Conservation (phyloP, 1,284 basidiomycete species). For the Mycena sp. region DNA sequence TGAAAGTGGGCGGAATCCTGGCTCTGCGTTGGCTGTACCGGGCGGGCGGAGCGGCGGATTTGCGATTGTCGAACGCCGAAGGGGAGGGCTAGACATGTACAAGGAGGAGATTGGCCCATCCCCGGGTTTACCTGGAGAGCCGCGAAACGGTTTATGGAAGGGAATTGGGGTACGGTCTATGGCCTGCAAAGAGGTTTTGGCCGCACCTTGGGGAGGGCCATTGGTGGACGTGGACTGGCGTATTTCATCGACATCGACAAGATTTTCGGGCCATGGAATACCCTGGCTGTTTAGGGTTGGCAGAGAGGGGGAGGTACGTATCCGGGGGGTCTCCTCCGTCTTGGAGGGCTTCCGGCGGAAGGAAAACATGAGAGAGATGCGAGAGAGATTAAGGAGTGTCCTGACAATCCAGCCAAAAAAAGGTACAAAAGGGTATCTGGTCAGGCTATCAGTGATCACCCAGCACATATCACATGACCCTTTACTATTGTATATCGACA, state of each 20-base stretch:
- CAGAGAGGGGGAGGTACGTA: constrained; percentile 76
- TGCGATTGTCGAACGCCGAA: constrained; percentile 64
- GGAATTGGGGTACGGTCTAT: constrained; percentile 62
- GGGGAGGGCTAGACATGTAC: constrained; percentile 69
- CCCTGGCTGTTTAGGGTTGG: constrained; percentile 76
- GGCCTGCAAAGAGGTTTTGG: constrained; percentile 67
- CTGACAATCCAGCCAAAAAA: too few species aligned
- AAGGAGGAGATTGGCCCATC: constrained; percentile 66
- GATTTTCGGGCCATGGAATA: constrained; percentile 82
- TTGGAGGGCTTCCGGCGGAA: constrained; percentile 75
- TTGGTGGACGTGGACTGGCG: constrained; percentile 53
- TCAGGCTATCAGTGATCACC: too few species aligned
- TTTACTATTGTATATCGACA: background rate
- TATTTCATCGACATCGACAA: constrained; percentile 74
- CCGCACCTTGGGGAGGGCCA: constrained; percentile 63
- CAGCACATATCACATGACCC: too few species aligned
- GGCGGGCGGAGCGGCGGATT: constrained; percentile 42
- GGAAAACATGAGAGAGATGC: constrained; percentile 67
- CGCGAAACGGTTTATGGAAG: constrained; percentile 83
- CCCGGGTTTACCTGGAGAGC: constrained; percentile 53
- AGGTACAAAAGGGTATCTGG: too few species aligned
- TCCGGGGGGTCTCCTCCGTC: constrained; percentile 57
- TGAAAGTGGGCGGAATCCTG: constrained; percentile 80
- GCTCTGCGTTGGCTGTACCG: constrained; percentile 67
- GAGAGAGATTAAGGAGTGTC: constrained; percentile 22